Conservation (phyloP, 805 yeast genomes). For the Lipomyces sp. region DNA sequence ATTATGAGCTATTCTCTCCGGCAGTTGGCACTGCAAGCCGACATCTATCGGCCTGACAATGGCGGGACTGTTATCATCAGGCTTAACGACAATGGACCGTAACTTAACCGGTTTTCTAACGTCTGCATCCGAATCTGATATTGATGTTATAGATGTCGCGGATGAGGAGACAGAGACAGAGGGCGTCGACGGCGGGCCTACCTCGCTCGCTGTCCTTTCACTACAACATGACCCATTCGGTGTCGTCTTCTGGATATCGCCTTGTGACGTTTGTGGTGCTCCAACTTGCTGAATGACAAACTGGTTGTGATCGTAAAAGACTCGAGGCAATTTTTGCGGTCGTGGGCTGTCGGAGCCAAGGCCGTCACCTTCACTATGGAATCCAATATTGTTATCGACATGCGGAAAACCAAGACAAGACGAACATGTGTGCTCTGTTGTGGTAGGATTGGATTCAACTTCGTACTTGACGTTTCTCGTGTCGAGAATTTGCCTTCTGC, state of each 20-base stretch:
- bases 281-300: constrained; percentile 16
- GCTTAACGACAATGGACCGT: constrained; percentile 28
- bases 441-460: neutral
- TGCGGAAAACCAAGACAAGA: neutral
- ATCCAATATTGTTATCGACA: neutral
- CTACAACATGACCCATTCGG: neutral
- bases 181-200: neutral
- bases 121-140: neutral
- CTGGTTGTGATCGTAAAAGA: constrained; percentile 20
- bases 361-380: neutral
- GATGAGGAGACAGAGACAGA: constrained; percentile 7
- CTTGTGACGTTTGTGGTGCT: neutral
- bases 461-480: neutral
- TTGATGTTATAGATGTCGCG: neutral
- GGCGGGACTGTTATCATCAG: constrained; percentile 23
- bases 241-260: neutral
- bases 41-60: constrained; percentile 16
- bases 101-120: constrained; percentile 20
- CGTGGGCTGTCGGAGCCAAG: neutral
- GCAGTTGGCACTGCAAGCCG: neutral
- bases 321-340: constrained; percentile 2
- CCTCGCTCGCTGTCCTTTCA: neutral
- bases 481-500: constrained; percentile 14
- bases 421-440: neutral
- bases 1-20: neutral